Evolutionary conservation across 1,284 basidiomycete species (phyloP).

Genomic region (Cryptococcus sp.): DNA sequence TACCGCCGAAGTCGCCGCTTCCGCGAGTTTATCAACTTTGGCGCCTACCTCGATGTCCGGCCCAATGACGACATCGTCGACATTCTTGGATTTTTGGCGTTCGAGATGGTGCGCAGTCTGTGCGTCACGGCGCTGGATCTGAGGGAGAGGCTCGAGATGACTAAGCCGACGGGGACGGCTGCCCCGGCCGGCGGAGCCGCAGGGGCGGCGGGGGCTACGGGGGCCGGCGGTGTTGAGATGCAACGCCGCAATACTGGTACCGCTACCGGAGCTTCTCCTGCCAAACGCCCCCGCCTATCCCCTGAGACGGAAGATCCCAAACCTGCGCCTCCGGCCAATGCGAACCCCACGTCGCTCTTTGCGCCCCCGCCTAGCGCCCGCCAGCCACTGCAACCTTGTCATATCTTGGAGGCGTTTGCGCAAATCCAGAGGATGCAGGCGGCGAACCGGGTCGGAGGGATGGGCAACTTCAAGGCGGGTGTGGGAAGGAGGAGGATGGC

Average conservation of each 20-base stretch:
- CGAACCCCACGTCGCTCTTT: slow-evolving; percentile 61
- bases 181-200: background rate
- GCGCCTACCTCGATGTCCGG: slow-evolving; percentile 80
- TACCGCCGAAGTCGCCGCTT: slow-evolving; percentile 91
- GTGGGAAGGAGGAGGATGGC: slow-evolving; percentile 72
- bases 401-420: slow-evolving; percentile 83
- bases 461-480: slow-evolving; percentile 82
- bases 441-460: slow-evolving; percentile 71
- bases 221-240: background rate
- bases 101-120: slow-evolving; percentile 92
- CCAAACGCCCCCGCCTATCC: slow-evolving; percentile 8
- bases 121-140: slow-evolving; percentile 81
- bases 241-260: too few species aligned
- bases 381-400: slow-evolving; percentile 70
- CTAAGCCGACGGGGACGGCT: slow-evolving; percentile 9
- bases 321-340: slow-evolving; percentile 46
- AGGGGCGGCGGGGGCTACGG: background rate
- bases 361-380: slow-evolving; percentile 72
- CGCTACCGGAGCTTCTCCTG: background rate
- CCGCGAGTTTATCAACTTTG: slow-evolving; percentile 91
- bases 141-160: slow-evolving; percentile 36
- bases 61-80: slow-evolving; percentile 94
- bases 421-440: slow-evolving; percentile 81
- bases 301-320: slow-evolving; percentile 49
- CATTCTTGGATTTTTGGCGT: slow-evolving; percentile 93